phyloP scores from a whole-genome alignment of 495 filamentous ascomycete species.

The Aspergillus saccharolyticus region DNA sequence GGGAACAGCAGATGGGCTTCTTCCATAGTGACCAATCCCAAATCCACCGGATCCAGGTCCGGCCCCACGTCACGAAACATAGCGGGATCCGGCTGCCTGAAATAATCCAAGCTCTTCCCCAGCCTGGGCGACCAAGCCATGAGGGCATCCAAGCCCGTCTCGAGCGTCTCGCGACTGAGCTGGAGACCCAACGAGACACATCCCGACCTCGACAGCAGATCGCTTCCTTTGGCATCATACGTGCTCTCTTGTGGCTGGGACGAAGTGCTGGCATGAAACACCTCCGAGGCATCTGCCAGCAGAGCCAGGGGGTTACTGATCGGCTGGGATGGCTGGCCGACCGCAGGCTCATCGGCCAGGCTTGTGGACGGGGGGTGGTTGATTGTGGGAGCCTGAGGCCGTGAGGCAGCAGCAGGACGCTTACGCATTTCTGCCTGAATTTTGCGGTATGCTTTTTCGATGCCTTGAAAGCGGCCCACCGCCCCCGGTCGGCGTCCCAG shows the following conservation, averaged over 20 bases:
- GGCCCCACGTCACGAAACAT: conserved; percentile 42
- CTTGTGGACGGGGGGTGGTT: background rate
- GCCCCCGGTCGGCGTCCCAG: conserved; percentile 22
- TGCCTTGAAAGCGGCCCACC: conserved; percentile 20
- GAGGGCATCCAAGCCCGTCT: conserved; percentile 16
- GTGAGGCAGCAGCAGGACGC: background rate
- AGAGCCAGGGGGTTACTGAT: conserved; percentile 25
- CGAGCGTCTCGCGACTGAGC: conserved; percentile 13
- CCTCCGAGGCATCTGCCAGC: conserved; percentile 23
- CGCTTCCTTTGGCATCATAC: conserved; percentile 1
- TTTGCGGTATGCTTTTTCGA: conserved; percentile 26
- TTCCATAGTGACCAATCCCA: conserved; percentile 52
- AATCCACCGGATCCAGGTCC: conserved; percentile 58
- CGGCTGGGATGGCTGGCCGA: conserved; percentile 7
- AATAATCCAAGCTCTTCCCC: conserved; percentile 19
- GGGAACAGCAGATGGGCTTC: conserved; percentile 52
- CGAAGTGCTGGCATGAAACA: conserved; percentile 9
- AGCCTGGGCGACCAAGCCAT: background rate
- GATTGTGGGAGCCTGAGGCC: background rate
- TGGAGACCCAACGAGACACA: conserved; percentile 23
- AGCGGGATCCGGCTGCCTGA: conserved; percentile 5
- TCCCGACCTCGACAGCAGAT: conserved; percentile 14
- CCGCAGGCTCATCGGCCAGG: too few species aligned
- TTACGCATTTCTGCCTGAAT: conserved; percentile 22
- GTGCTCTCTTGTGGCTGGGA: background rate